Evolutionary conservation across 2,329 filamentous ascomycete species (phyloP).

Genomic region (Hymenoscyphus albidus): DNA sequence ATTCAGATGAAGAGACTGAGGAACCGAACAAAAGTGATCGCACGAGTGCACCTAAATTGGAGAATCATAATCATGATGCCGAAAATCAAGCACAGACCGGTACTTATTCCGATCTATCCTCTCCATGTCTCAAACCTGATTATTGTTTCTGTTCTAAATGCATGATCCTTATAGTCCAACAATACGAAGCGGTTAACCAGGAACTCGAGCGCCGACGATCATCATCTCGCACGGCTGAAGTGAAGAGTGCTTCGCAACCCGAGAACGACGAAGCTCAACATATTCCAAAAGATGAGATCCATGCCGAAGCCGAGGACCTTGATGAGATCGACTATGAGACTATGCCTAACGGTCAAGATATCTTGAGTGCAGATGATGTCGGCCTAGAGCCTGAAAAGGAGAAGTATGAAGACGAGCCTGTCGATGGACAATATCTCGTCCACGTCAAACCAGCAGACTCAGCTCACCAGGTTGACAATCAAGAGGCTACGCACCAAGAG

Average conservation of each 20-base stretch:
- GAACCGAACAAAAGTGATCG: constrained; percentile 8
- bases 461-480: not conserved
- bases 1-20: constrained; percentile 43
- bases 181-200: constrained; percentile 26
- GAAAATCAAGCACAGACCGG: constrained; percentile 24
- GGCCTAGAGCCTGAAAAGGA: not conserved
- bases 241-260: not conserved
- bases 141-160: constrained; percentile 31
- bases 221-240: constrained; percentile 15
- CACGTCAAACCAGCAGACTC: not conserved
- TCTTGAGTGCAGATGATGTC: not conserved
- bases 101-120: constrained; percentile 28
- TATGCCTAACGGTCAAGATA: not conserved
- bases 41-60: not conserved
- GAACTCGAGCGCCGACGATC: constrained; percentile 23
- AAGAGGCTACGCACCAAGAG: constrained; percentile 1
- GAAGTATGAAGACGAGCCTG: constrained; percentile 1
- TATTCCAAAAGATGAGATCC: not conserved
- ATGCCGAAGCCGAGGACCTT: not conserved
- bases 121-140: constrained; percentile 25
- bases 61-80: constrained; percentile 10
- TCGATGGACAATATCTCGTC: not conserved
- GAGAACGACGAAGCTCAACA: not conserved
- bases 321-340: not conserved
- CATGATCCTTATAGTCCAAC: constrained; percentile 23